Conservation (phyloP, 129 eudicot genomes). For the Helianthus annuus region HanXRQr2.0-SUNRISE NC_035447.2:38211361-38211860, state of each 20-base stretch:
- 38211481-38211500: background rate
- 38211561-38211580: conserved; percentile 45
- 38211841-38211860: background rate
- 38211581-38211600: conserved; percentile 28
- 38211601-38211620: conserved; percentile 21
- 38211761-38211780: conserved; percentile 84
- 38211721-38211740: conserved; percentile 29
- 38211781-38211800: conserved; percentile 79
- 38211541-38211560: conserved; percentile 25
- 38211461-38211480: too few species aligned
- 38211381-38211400: too few species aligned
- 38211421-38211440: too few species aligned
- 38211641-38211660: conserved; percentile 22
- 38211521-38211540: conserved; percentile 12
- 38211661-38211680: conserved; percentile 12
- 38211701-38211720: conserved; percentile 17
- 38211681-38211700: background rate
- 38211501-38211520: conserved; percentile 12
- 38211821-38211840: conserved; percentile 44
- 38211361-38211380: too few species aligned
- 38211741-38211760: conserved; percentile 34
- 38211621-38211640: conserved; percentile 22
- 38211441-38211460: too few species aligned
- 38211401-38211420: too few species aligned
- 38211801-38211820: conserved; percentile 76